Base-by-base conservation (phyloP, 331 rosid species). In the Stylosanthes scabra region DNA sequence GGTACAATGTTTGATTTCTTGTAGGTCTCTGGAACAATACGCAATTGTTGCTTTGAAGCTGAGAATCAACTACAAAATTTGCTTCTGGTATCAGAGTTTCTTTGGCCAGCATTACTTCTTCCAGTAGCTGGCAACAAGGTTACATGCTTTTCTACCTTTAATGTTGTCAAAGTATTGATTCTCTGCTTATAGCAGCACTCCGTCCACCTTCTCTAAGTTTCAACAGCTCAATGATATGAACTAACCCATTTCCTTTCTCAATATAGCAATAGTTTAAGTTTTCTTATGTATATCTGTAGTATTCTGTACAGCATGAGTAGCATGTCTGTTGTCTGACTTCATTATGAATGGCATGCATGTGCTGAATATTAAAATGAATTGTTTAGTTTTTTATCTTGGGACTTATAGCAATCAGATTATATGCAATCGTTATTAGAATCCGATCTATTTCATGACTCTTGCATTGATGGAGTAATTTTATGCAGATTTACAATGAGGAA, bases 121-220 rank as follows among this genome's bases (percentile, higher is more conserved):
- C 97, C 98, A 2, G 96, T 94, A 74, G 97, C 98, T 8, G 88
- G 98, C 72, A 89, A 88, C 80, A 94, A 86, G 98, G 98, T 91
- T 68, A 63, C 63, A 40, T 59, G 54, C 63, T 70, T 70, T 25
- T 66, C 25, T 66, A 52, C 73, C 65, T 72, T 71, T 39, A 42
- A 73, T 76, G 67, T 71, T 3, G 76, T 58, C 25, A 39, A 50
- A 49, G 46, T 71, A 56, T 54, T 27, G 60, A 34, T 72, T 15
- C 40, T 79, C 57, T 67, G 71, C 78, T 60, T 75, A 72, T 67
- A 75, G n/a, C 34, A 45, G 7, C 11, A 66, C 34, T 75, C 31
- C 59, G 44, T 5, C 34, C 11, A 47, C 42, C 63, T 11, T 6
- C 51, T 28, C 63, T 25, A 6, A 44, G 46, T 42, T 46, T 75